Base-by-base conservation (phyloP, 2,329 filamentous ascomycete genomes). In the Catunica adiposa region DNA sequence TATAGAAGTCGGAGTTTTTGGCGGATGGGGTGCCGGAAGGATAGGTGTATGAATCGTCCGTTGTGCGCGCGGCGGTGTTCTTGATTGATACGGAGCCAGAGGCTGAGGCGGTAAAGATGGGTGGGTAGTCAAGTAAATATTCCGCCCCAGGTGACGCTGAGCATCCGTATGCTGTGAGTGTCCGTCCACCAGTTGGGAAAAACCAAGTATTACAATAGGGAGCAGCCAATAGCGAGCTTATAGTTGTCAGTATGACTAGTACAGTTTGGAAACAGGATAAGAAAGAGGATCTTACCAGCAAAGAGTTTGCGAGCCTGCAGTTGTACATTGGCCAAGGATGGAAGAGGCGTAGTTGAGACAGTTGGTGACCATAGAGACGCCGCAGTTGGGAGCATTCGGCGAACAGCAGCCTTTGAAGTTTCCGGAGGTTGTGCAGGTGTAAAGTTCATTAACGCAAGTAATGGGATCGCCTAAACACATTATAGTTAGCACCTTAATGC, bases 381-480 rank as follows among this genome's bases (percentile, higher is more conserved):
- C 62, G 53, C 67, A 69, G 26, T 38, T 26, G 11, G 60, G 54
- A 11, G 62, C 57, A 50, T 62, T 62, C 11, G 15, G 9, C 17
- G 62, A 58, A 46, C 67, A 68, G 60, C 67, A 69, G 31, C 67
- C 67, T 2, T 67, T 59, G 56, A 59, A 64, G 53, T 59, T 61
- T n/a, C 57, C 53, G 5, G 53, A 42, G 1, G 61, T 62, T 26
- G 64, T 60, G 37, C 67, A 68, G 2, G 63, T 65, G 44, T 64
- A 63, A 0, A 64, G 63, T 37, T 62, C 64, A 66, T 50, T 11
- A 37, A 54, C 26, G 29, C 56, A 25, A 48, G 48, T 23, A 3
- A 47, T 9, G 14, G 55, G 55, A 40, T 55, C n/a, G 37, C 26
- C 56, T 57, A 25, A 22, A n/a, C n/a, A n/a, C n/a, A n/a, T n/a